A percentile compares a stretch with the other conserved stretches of the same genome.
Conservation (phyloP, 2,329 filamentous ascomycete genomes). For the Xenosphaeropsis pyriputrescens region DNA sequence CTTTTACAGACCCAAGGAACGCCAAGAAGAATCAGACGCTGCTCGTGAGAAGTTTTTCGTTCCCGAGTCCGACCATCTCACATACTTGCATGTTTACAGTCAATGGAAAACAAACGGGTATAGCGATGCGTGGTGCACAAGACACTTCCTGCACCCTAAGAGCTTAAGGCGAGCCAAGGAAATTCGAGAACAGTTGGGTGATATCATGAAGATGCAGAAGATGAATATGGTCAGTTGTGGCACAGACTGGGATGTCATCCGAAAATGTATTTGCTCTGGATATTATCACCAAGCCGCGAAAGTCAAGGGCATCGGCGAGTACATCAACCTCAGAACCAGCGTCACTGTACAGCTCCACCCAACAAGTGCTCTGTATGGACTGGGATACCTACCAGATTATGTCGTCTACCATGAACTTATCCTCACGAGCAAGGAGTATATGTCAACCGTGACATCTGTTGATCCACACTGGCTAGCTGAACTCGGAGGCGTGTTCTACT, state of each 20-base stretch:
- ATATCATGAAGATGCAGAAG: constrained; percentile 90
- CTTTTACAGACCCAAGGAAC: constrained; percentile 93
- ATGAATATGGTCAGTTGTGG: constrained; percentile 81
- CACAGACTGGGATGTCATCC: constrained; percentile 91
- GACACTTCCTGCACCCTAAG: constrained; percentile 93
- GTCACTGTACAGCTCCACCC: constrained; percentile 91
- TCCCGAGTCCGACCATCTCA: constrained; percentile 91
- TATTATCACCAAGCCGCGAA: constrained; percentile 98
- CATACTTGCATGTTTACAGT: constrained; percentile 85
- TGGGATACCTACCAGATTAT: constrained; percentile 90
- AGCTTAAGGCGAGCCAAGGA: constrained; percentile 83
- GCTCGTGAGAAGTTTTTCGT: constrained; percentile 98
- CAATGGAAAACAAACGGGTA: constrained; percentile 89
- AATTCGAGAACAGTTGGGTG: constrained; percentile 81
- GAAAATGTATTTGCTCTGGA: constrained; percentile 92
- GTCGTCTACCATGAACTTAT: constrained; percentile 98
- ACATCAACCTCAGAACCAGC: constrained; percentile 88
- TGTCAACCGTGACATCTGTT: constrained; percentile 90
- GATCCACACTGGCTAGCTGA: constrained; percentile 97
- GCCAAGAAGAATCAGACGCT: constrained; percentile 89
- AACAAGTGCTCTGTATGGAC: constrained; percentile 81
- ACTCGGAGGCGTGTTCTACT: constrained; percentile 92
- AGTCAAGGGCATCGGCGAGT: constrained; percentile 92
- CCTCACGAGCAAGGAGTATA: constrained; percentile 92
- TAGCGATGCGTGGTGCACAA: constrained; percentile 82